Percentiles rank a stretch among this genome's conserved stretches.
Conservation (phyloP, 345 rosid species). For the Eucalyptus cloeziana region DNA sequence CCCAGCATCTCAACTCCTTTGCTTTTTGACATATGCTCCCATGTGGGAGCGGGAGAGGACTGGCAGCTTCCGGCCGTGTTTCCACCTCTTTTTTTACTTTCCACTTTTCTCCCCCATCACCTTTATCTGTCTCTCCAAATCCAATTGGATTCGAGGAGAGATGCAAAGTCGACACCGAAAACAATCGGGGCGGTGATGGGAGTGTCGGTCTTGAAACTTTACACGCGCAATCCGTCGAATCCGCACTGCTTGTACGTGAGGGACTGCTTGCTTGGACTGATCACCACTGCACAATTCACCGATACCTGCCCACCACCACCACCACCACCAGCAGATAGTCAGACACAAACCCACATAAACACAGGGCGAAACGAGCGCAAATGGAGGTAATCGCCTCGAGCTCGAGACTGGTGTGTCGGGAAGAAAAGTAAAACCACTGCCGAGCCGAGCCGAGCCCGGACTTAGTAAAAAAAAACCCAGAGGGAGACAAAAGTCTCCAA, state of each 20-base stretch:
- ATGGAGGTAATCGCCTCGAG: neutral
- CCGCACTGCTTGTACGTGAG: slow-evolving; percentile 94
- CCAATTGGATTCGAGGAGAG: neutral
- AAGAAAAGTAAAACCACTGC: neutral
- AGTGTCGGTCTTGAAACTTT: neutral
- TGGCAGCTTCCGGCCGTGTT: neutral
- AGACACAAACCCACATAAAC: neutral
- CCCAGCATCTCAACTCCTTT: neutral
- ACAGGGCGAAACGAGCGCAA: neutral
- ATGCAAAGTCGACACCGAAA: neutral
- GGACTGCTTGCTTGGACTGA: slow-evolving; percentile 91
- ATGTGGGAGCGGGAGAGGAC: neutral
- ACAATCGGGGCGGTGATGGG: neutral
- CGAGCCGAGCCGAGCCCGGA: neutral
- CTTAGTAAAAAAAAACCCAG: neutral
- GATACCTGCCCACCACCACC: slow-evolving; percentile 44
- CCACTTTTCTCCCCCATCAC: neutral
- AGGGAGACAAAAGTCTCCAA: neutral
- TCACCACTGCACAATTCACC: slow-evolving; percentile 78
- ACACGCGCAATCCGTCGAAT: slow-evolving; percentile 84
- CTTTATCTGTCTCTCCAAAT: neutral
- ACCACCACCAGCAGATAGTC: neutral
- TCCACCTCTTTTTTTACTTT: neutral
- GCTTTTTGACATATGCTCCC: neutral
- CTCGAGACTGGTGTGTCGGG: neutral